Evolutionary conservation across 139 green algal species (phyloP).

Genomic region (Chlorella sp.): DNA sequence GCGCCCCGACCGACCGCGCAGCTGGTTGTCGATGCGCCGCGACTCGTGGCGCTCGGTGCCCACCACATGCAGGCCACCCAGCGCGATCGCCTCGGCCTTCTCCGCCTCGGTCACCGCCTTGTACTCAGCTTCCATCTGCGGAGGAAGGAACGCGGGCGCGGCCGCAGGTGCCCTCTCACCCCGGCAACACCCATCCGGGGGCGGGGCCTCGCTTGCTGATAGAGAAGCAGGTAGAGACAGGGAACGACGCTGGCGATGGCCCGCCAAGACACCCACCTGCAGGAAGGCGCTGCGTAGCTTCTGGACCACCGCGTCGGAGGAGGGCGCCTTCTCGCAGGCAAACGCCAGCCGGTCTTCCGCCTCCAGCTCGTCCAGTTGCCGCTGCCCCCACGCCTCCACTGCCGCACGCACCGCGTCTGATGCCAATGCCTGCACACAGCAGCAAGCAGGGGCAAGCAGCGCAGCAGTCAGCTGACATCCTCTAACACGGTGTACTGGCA

Average conservation of each 20-base stretch:
- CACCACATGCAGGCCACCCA: constrained; percentile 95
- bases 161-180: too few relatives aligned
- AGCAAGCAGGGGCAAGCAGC: neutral
- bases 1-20: constrained; percentile 42
- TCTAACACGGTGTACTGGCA: too few relatives aligned
- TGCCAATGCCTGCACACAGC: too few relatives aligned
- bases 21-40: constrained; percentile 98
- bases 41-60: constrained; percentile 97
- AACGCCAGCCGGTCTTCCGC: constrained; percentile 91
- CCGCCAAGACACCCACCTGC: too few relatives aligned
- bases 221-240: too few relatives aligned
- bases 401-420: constrained; percentile 37
- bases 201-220: too few relatives aligned
- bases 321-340: constrained; percentile 92
- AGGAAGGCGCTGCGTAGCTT: constrained; percentile 48
- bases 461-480: too few relatives aligned
- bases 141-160: too few relatives aligned
- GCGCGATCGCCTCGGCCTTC: constrained; percentile 75
- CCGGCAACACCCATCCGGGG: too few relatives aligned
- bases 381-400: constrained; percentile 43
- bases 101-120: constrained; percentile 84
- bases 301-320: constrained; percentile 68
- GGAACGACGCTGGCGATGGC: too few relatives aligned
- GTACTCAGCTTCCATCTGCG: constrained; percentile 85
- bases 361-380: constrained; percentile 75